Evolutionary conservation across 305 asterid genomes (phyloP).

Genomic region (Ilex paraguariensis): DNA sequence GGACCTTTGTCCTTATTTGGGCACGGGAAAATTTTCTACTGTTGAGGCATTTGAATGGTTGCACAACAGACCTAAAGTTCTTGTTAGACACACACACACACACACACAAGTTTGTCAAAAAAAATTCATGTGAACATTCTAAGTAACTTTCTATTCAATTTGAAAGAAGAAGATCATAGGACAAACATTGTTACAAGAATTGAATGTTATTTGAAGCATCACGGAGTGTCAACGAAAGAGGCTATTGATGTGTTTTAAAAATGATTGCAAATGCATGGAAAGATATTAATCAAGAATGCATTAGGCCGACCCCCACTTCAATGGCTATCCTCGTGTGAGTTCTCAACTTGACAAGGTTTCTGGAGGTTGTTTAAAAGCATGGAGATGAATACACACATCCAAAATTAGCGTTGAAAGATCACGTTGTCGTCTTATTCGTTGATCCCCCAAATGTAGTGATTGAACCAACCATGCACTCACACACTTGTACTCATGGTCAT

Average conservation of each 20-base stretch:
- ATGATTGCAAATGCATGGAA: slow-evolving; percentile 40
- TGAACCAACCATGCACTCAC: too few relatives aligned
- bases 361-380: slow-evolving; percentile 34
- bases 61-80: slow-evolving; percentile 31
- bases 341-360: slow-evolving; percentile 31
- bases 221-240: slow-evolving; percentile 23
- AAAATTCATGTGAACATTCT: background rate
- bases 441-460: too few relatives aligned
- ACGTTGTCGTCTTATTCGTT: slow-evolving; percentile 20
- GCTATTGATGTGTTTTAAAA: slow-evolving; percentile 26
- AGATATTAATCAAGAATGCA: slow-evolving; percentile 31
- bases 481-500: too few relatives aligned
- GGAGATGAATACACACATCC: slow-evolving; percentile 43
- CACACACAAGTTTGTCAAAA: too few relatives aligned
- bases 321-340: slow-evolving; percentile 25
- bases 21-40: slow-evolving; percentile 17
- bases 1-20: slow-evolving; percentile 32
- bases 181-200: slow-evolving; percentile 35
- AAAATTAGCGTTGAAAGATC: slow-evolving; percentile 35
- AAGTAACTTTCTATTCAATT: too few relatives aligned
- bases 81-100: too few relatives aligned
- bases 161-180: slow-evolving; percentile 33
- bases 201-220: slow-evolving; percentile 38
- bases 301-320: slow-evolving; percentile 20
- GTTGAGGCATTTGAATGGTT: slow-evolving; percentile 34